Conservation (phyloP, 2,329 filamentous ascomycete species). For the Metarhizium album region DNA sequence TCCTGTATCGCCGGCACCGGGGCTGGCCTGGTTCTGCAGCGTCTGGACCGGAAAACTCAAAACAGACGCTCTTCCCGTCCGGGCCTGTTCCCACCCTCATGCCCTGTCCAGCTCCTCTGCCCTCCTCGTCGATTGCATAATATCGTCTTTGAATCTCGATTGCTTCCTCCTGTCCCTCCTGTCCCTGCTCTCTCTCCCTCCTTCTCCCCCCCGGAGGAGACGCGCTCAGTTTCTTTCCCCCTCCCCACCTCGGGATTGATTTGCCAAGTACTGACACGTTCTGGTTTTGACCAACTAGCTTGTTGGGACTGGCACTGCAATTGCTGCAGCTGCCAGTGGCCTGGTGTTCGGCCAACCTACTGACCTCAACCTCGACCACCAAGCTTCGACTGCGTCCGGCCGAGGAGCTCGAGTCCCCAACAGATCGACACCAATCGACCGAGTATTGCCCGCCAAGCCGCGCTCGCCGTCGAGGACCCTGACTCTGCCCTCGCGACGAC, state of each 20-base stretch:
- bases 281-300: conserved; percentile 31
- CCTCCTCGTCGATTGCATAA: background rate
- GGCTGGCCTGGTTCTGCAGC: conserved; percentile 2
- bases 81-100: background rate
- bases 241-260: background rate
- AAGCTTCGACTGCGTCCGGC: conserved; percentile 10
- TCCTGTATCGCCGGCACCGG: conserved; percentile 2
- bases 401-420: conserved; percentile 13
- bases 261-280: conserved; percentile 12
- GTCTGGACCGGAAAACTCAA: background rate
- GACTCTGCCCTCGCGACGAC: conserved; percentile 5
- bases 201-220: background rate
- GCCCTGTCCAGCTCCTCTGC: background rate
- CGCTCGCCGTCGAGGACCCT: conserved; percentile 1
- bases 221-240: background rate
- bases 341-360: conserved; percentile 46
- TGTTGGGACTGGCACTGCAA: conserved; percentile 50
- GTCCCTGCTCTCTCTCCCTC: background rate
- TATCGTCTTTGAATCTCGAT: background rate
- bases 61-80: background rate
- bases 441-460: conserved; percentile 15
- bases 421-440: conserved; percentile 23
- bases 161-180: background rate
- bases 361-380: conserved; percentile 26
- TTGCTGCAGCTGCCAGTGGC: conserved; percentile 48